Evolutionary conservation across 768 basidiomycete species (phyloP).

Genomic region (Crassisporium funariophilum): DNA sequence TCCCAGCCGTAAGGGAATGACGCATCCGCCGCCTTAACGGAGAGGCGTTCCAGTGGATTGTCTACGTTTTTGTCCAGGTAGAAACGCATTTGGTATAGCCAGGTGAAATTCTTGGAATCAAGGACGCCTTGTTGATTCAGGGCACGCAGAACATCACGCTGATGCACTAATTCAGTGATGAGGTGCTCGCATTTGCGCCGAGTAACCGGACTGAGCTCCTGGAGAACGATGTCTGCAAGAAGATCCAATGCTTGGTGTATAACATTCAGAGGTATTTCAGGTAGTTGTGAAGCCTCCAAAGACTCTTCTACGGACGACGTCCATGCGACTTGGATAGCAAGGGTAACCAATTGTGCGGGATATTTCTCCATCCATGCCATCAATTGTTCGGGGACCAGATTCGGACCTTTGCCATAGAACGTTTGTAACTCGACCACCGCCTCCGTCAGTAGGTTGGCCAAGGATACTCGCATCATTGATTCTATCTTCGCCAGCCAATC

Average conservation of each 20-base stretch:
- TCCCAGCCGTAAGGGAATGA: conserved; percentile 98
- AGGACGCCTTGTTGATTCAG: conserved; percentile 67
- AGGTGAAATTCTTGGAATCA: conserved; percentile 78
- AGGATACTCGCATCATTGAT: conserved; percentile 87
- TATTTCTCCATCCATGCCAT: conserved; percentile 92
- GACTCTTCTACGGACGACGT: conserved; percentile 79
- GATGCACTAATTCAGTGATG: conserved; percentile 98
- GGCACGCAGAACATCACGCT: conserved; percentile 88
- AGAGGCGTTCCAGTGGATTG: conserved; percentile 78
- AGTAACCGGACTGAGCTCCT: conserved; percentile 86
- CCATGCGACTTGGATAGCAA: conserved; percentile 97
- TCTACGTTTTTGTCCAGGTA: conserved; percentile 76
- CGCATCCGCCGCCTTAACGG: conserved; percentile 87
- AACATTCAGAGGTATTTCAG: conserved; percentile 71
- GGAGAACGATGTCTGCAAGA: conserved; percentile 94
- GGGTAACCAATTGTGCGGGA: conserved; percentile 93
- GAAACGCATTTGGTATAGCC: conserved; percentile 99
- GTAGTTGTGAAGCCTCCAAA: conserved; percentile 54
- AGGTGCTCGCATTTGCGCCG: conserved; percentile 98
- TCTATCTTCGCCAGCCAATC: conserved; percentile 96
- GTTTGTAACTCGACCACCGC: conserved; percentile 78
- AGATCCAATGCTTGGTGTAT: conserved; percentile 86
- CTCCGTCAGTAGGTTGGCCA: conserved; percentile 79
- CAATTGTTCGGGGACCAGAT: conserved; percentile 64
- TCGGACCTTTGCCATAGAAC: conserved; percentile 71